Evolutionary conservation across 371 early-diverging fungal genomes (phyloP), one percentile per base, ranked within the genome.

Genomic region (Paraphysoderma sedebokerense): DNA sequence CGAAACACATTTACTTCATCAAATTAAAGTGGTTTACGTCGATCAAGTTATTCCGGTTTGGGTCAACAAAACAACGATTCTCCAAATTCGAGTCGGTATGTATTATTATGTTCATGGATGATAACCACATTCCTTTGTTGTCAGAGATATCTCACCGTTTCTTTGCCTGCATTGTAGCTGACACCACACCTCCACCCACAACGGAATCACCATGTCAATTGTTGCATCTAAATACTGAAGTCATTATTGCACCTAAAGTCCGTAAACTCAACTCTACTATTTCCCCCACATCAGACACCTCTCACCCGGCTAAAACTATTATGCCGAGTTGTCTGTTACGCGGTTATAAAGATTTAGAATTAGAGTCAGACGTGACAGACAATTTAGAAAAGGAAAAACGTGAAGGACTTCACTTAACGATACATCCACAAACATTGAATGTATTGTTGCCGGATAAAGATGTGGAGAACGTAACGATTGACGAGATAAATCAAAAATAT

Each of bases 211-310:
- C 55, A 2, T 77, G 68, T 52, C 59, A 80, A 11, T 73, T 70
- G 51, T 60, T 87, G 20, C 70, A 68, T 17, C 70, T 69, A 23
- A 69, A 81, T 46, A 58, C 78, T 1, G 85, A 87, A 59, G 76
- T 86, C 36, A 77, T 83, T 56, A 79, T 86, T 11, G 80, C 82
- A 3, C 84, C 87, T n/a, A 81, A 81, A 62, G 66, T 70, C 24
- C 65, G 70, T 29, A 60, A 56, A n/a, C n/a, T n/a, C n/a, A n/a
- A n/a, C n/a, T n/a, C n/a, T n/a, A n/a, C n/a, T n/a, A n/a, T n/a
- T n/a, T n/a, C n/a, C n/a, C n/a, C n/a, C n/a, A n/a, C n/a, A n/a
- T n/a, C n/a, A n/a, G n/a, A n/a, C n/a, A n/a, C n/a, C n/a, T n/a
- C n/a, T n/a, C n/a, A n/a, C n/a, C n/a, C n/a, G n/a, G n/a, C n/a